phyloP scores from a whole-genome alignment of 148 eudicot species.

The Persicaria maculosa region DNA sequence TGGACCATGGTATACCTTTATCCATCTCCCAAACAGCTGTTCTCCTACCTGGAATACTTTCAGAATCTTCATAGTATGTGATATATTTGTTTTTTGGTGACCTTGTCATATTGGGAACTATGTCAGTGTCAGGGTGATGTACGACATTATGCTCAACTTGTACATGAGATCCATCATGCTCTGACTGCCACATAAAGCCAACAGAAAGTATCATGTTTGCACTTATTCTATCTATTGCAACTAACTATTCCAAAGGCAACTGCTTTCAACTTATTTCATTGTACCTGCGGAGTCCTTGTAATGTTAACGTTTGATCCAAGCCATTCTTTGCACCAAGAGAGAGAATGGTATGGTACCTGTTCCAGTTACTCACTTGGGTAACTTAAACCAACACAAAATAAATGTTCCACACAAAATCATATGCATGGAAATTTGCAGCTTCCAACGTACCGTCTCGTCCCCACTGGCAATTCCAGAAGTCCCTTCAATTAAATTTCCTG shows the following conservation, averaged over 20 bases:
- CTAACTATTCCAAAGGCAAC: background rate
- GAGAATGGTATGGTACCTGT: conserved; percentile 94
- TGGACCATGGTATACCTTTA: conserved; percentile 47
- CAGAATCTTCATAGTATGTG: conserved; percentile 93
- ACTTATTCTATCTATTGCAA: background rate
- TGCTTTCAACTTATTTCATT: background rate
- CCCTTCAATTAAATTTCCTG: conserved; percentile 87
- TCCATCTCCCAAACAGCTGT: conserved; percentile 99
- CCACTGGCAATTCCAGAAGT: conserved; percentile 85
- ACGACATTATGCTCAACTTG: conserved; percentile 72
- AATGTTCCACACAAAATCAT: background rate
- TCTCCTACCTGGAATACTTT: conserved; percentile 81
- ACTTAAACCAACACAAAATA: background rate
- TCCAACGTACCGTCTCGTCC: conserved; percentile 72
- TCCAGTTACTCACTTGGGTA: background rate
- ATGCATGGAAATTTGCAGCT: background rate
- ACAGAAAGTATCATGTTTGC: background rate
- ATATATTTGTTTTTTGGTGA: conserved; percentile 78
- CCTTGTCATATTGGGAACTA: conserved; percentile 84
- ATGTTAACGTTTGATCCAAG: conserved; percentile 84
- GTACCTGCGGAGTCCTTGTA: conserved; percentile 97
- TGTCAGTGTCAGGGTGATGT: conserved; percentile 57
- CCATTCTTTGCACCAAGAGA: conserved; percentile 99
- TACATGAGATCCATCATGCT: conserved; percentile 92
- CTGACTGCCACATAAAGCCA: conserved; percentile 37